Evolutionary conservation across 169 alveolate genomes (phyloP).

Genomic region (Babesia microti): DNA sequence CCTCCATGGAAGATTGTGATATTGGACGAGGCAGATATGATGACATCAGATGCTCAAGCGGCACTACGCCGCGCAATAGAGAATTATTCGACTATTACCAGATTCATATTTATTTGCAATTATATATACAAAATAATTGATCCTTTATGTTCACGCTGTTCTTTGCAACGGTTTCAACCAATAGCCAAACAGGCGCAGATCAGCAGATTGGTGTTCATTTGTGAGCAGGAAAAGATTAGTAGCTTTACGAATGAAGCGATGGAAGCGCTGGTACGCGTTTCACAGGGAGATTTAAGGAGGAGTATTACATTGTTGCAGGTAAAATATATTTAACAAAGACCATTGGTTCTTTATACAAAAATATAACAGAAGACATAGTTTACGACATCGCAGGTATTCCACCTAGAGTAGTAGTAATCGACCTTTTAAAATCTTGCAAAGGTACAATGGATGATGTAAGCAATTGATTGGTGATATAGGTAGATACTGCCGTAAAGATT

Average conservation of each 20-base stretch:
- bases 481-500: slow-evolving; percentile 27
- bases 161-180: slow-evolving; percentile 88
- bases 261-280: slow-evolving; percentile 65
- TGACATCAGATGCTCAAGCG: slow-evolving; percentile 97
- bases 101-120: slow-evolving; percentile 97
- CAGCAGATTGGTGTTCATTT: slow-evolving; percentile 73
- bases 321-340: slow-evolving; percentile 53
- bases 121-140: slow-evolving; percentile 89
- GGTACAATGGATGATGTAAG: slow-evolving; percentile 19
- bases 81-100: slow-evolving; percentile 82
- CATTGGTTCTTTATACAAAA: slow-evolving; percentile 30
- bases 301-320: slow-evolving; percentile 86
- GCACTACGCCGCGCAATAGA: slow-evolving; percentile 97
- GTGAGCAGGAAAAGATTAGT: slow-evolving; percentile 58
- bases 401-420: slow-evolving; percentile 31
- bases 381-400: slow-evolving; percentile 51
- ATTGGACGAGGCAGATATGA: slow-evolving; percentile 98
- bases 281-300: slow-evolving; percentile 91
- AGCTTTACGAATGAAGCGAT: slow-evolving; percentile 44
- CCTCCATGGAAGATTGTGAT: slow-evolving; percentile 89
- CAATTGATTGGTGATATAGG: slow-evolving; percentile 4
- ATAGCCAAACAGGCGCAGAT: slow-evolving; percentile 80
- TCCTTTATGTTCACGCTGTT: slow-evolving; percentile 91
- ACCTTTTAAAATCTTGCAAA: slow-evolving; percentile 16
- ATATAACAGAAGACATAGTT: slow-evolving; percentile 36